Base-by-base conservation (phyloP, 257 asterid species). In the Solanum raphanifolium region DNA sequence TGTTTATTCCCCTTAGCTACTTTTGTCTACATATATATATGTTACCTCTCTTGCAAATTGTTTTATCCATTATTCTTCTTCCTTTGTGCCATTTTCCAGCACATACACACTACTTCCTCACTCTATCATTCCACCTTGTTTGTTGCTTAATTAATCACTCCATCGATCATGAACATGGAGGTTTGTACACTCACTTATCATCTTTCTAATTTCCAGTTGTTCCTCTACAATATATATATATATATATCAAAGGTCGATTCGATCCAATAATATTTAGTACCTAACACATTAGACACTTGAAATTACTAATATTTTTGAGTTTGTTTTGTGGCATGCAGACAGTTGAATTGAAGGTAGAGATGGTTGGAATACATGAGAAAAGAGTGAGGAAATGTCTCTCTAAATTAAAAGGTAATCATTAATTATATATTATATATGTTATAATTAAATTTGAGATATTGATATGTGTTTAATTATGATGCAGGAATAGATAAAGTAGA, bases 311-410 rank as follows among this genome's bases (percentile, higher is more conserved):
- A 16, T 41, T 41, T 41, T 41, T 48, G 60, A 48, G 60, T 48
- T 48, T 23, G 6, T 31, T 52, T 78, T 12, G 2, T 18, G 86
- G 91, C 93, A 92, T 55, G 66, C 66, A 55, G 93, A 88, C 90
- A 11, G 90, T 89, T 23, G 95, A 93, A 76, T 58, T 93, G 79
- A 91, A 91, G 92, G 95, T 93, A 65, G 95, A 93, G 85, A 93
- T 90, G 95, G 93, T 89, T 4, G 89, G 90, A 83, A 87, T 91
- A 85, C 93, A 92, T 55, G 95, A 92, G 90, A 92, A 88, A 79
- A 91, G 90, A 88, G 82, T 92, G 52, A 87, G 95, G 20, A 92
- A 90, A 86, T 93, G 94, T 88, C 86, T 93, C 7, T 91, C 94
- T 68, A 91, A 93, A 62, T 34, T 93, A 83, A 91, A 83, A 87